Evolutionary conservation across 1,139 yeast genomes (phyloP), one percentile per base, ranked within the genome.

Genomic region (Scheffersomyces segobiensis): DNA sequence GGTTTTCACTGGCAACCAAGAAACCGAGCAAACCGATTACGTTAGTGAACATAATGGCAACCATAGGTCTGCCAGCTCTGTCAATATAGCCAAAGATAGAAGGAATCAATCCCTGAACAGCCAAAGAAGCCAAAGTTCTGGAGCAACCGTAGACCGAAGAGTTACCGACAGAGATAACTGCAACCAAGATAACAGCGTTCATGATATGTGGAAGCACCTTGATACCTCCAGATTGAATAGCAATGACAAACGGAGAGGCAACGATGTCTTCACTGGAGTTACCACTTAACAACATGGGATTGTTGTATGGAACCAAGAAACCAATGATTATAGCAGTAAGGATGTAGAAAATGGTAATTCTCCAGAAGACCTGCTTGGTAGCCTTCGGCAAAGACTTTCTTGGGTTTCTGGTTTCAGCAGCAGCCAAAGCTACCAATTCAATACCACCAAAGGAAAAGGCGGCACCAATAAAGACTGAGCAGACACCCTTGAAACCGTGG

Each of bases 21-120:
- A 87, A 89, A 57, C 91, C 87, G 56, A 89, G 74, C 57, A 83
- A 74, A 0, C 92, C 93, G 62, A 89, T 77, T 0, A 78, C 63
- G 55, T 82, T 75, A 53, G 87, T 83, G 57, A 84, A 71, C 57
- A 75, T 57, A 59, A 85, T 79, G 19, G 88, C 83, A 51, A 80
- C 78, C 65, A 85, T 68, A 49, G 89, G 90, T 67, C 89, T 73
- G 21, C 89, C 90, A 53, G 74, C 74, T 58, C 79, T 75, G 70
- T 86, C 89, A 57, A 86, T 79, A 71, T 82, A 86, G 5, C 81
- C 87, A 65, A 84, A 79, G 52, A 69, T 59, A 46, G 65, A 65
- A 46, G 83, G 86, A 59, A 76, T 76, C 69, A 73, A 75, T n/a
- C 79, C 80, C 63, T 82, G 84, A 26, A 77, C 84, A 3, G 87